Conservation (phyloP, 2,329 filamentous ascomycete genomes). For the Ophiosphaerella korrae region DNA sequence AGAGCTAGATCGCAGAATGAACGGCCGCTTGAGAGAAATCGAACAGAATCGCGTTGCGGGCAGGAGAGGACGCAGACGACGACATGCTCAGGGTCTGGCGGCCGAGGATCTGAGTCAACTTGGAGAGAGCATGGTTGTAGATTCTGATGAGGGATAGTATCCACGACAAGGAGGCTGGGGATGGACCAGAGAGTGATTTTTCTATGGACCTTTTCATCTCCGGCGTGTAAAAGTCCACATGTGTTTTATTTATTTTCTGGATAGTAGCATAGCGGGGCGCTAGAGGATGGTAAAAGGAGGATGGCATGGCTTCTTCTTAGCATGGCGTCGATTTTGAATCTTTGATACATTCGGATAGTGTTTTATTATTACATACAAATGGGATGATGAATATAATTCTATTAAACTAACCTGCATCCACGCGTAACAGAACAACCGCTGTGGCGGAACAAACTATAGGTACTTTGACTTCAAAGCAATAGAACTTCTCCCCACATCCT, state of each 20-base stretch:
- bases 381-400: too few species aligned
- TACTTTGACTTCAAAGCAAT: too few species aligned
- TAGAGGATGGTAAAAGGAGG: neutral
- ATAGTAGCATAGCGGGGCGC: constrained; percentile 2
- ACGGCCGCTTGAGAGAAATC: constrained; percentile 57
- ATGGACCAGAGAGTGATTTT: neutral
- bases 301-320: too few species aligned
- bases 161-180: neutral
- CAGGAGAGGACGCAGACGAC: constrained; percentile 55
- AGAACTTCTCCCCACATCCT: too few species aligned
- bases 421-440: too few species aligned
- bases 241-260: neutral
- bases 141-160: constrained; percentile 54
- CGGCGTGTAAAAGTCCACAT: neutral
- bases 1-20: constrained; percentile 62
- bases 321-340: too few species aligned
- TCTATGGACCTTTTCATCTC: neutral
- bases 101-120: constrained; percentile 46
- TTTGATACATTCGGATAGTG: too few species aligned
- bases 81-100: constrained; percentile 52
- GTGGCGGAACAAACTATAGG: too few species aligned
- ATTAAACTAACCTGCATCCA: too few species aligned
- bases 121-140: constrained; percentile 60
- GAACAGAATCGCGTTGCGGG: constrained; percentile 58
- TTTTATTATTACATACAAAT: too few species aligned